Base-by-base conservation (phyloP, 352 stramenopile genomes). In the Phytophthora niederhauseri region DNA sequence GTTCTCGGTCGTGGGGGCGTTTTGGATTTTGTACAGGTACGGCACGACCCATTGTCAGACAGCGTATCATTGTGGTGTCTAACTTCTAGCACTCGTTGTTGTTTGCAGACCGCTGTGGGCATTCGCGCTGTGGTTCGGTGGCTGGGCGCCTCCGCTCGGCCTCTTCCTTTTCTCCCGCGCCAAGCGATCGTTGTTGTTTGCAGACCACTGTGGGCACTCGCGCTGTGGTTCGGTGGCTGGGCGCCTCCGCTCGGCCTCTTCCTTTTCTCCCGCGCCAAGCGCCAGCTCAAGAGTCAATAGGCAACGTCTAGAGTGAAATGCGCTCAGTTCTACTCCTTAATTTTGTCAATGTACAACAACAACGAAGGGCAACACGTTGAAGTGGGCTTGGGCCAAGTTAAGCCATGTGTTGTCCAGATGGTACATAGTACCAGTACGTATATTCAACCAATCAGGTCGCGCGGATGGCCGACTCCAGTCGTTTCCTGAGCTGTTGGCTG, bases 1-100 rank as follows among this genome's bases (percentile, higher is more conserved):
- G 1, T 90, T 89, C 63, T 70, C 69, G 0, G 66, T 90, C 22
- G 81, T 80, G 11, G 70, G 72, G 12, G 30, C 72, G 31, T 79
- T 73, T 45, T 93, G 85, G 84, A 19, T 92, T 52, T 41, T 85
- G 11, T 75, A 80, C 54, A 73, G 81, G 83, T 89, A 67, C 30
- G 66, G 26, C 12, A 41, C 17, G 31, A 36, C 17, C 26, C 41
- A 15, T 24, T 69, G 12, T 46, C 46, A 31, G 31, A 11, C 30
- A 34, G 30, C 6, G 7, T 34, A 12, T 12, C 12, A n/a, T 43
- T 43, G 34, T 15, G 31, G 4, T 43, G 12, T 4, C 30, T 43
- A n/a, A 43, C 12, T 43, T 48, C 4, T 6, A 52, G n/a, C 34
- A 30, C 12, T 36, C 14, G n/a, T 22, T 45, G 14, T 50, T 53